Conservation (phyloP, 352 stramenopile genomes). For the Blastocystis sp. region DNA sequence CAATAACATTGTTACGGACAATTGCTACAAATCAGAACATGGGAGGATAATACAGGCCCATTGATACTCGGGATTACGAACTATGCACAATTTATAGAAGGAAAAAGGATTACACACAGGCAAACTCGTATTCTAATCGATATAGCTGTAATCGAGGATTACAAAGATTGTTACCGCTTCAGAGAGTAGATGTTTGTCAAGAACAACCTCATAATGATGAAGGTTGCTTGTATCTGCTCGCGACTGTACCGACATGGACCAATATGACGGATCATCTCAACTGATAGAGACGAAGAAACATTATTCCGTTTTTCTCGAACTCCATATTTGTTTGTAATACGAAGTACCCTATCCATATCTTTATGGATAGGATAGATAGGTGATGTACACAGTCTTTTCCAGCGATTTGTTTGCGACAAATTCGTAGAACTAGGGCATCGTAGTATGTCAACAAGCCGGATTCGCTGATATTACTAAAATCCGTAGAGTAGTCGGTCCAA, state of each 20-base stretch:
- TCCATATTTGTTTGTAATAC: neutral
- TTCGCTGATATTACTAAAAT: neutral
- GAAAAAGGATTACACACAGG: neutral
- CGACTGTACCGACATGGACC: neutral
- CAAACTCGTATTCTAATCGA: neutral
- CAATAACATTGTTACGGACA: neutral
- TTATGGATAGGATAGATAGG: no score
- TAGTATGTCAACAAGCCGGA: neutral
- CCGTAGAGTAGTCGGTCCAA: neutral
- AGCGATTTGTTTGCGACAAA: no score
- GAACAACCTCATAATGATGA: neutral
- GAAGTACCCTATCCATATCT: no score
- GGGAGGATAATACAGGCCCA: neutral
- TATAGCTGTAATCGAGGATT: neutral
- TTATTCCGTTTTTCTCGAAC: neutral
- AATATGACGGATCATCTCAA: neutral
- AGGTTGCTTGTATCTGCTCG: neutral
- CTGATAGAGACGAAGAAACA: neutral
- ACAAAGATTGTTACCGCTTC: neutral
- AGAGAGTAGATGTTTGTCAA: neutral
- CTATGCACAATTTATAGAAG: neutral
- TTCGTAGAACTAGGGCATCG: no score
- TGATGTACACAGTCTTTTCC: no score
- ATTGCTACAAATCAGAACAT: neutral
- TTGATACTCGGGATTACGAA: neutral